phyloP scores from a whole-genome alignment of 306 rosid genomes.

The Gastrolobium villosum region DNA sequence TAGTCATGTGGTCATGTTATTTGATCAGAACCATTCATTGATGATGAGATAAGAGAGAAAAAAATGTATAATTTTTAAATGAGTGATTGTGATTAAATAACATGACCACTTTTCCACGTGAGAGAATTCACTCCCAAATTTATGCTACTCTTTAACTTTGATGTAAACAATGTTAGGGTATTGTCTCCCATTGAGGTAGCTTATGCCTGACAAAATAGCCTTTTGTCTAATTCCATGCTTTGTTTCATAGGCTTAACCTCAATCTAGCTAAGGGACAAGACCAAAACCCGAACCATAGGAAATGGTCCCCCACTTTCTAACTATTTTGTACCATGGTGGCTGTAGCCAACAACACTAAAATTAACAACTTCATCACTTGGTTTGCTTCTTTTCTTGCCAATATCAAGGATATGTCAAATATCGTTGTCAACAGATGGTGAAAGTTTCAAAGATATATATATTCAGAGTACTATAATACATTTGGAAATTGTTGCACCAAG shows the following conservation, averaged over 20 bases:
- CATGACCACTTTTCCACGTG: too few species aligned
- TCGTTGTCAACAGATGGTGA: conserved; percentile 27
- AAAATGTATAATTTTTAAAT: too few species aligned
- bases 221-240: conserved; percentile 53
- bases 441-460: neutral
- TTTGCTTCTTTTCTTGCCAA: neutral
- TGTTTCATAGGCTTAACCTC: conserved; percentile 30
- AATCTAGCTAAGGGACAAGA: conserved; percentile 35
- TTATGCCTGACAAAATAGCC: conserved; percentile 46
- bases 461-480: neutral
- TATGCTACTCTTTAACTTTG: conserved; percentile 39
- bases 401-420: conserved; percentile 16
- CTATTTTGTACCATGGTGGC: conserved; percentile 12
- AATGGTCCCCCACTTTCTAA: conserved; percentile 49
- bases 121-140: too few species aligned
- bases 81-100: too few species aligned
- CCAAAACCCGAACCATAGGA: conserved; percentile 35
- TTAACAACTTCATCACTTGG: conserved; percentile 13
- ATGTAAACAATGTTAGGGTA: conserved; percentile 41
- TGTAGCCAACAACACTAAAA: neutral
- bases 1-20: too few species aligned
- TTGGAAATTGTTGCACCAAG: neutral
- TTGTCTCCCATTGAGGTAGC: conserved; percentile 57
- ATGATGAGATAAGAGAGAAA: too few species aligned
- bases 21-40: too few species aligned